Conservation (phyloP, 768 basidiomycete species). For the Tephrocybe sp. region DNA sequence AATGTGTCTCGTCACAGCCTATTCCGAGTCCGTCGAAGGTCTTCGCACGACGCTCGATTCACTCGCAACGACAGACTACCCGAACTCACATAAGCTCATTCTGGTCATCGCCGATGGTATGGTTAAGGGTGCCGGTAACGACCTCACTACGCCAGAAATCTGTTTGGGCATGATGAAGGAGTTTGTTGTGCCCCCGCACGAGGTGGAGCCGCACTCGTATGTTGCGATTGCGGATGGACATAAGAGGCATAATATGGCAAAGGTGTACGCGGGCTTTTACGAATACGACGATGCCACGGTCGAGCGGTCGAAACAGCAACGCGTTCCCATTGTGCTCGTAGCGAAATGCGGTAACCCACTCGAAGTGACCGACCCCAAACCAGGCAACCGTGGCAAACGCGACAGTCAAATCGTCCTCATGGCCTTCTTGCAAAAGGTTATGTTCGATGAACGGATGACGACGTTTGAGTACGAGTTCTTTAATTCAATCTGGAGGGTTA, state of each 20-base stretch:
- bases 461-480: slow-evolving; percentile 99
- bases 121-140: slow-evolving; percentile 94
- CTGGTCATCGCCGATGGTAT: slow-evolving; percentile 97
- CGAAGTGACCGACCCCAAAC: slow-evolving; percentile 86
- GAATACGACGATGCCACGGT: slow-evolving; percentile 88
- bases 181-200: slow-evolving; percentile 70
- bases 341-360: slow-evolving; percentile 94
- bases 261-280: slow-evolving; percentile 97
- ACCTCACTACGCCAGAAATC: slow-evolving; percentile 90
- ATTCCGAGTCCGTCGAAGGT: slow-evolving; percentile 96
- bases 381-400: slow-evolving; percentile 98
- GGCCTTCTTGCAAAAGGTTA: slow-evolving; percentile 97
- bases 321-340: slow-evolving; percentile 92
- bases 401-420: slow-evolving; percentile 98
- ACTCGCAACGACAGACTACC: slow-evolving; percentile 96
- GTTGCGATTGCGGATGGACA: slow-evolving; percentile 99
- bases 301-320: slow-evolving; percentile 92
- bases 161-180: slow-evolving; percentile 97
- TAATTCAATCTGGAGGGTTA: slow-evolving; percentile 94
- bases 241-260: slow-evolving; percentile 99
- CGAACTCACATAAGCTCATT: slow-evolving; percentile 95
- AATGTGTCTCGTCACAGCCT: slow-evolving; percentile 96
- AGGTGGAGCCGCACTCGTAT: slow-evolving; percentile 93
- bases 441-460: slow-evolving; percentile 99
- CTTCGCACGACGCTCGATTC: slow-evolving; percentile 97